A percentile compares a stretch with the other conserved stretches of the same genome.
These are phyloP conservation scores for Sanguinoderma infundibulare DNA, from an alignment of 1,284 basidiomycete genomes.

Conservation along the genomic window DNA sequence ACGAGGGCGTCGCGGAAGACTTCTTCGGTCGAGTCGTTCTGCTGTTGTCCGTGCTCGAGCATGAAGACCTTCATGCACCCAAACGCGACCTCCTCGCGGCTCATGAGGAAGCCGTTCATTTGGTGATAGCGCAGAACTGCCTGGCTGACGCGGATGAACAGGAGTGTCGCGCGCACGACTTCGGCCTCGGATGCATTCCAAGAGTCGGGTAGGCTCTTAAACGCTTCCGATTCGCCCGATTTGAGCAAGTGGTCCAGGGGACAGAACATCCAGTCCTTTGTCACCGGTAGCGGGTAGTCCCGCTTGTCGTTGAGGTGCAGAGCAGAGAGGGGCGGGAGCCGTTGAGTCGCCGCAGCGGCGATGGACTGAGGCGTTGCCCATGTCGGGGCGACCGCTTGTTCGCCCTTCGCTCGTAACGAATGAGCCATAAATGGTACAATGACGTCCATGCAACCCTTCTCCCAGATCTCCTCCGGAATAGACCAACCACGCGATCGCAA, in stretches of 20 bases:
- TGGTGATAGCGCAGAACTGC: slow-evolving; percentile 46
- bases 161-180: slow-evolving; percentile 61
- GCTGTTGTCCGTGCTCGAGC: slow-evolving; percentile 81
- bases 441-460: slow-evolving; percentile 51
- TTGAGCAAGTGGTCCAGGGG: slow-evolving; percentile 85
- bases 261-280: slow-evolving; percentile 73
- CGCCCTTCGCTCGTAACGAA: slow-evolving; percentile 39
- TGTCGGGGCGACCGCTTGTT: slow-evolving; percentile 50
- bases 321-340: slow-evolving; percentile 47
- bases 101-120: slow-evolving; percentile 46
- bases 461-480: slow-evolving; percentile 50
- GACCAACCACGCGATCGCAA: slow-evolving; percentile 40
- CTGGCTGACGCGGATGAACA: slow-evolving; percentile 34
- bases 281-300: slow-evolving; percentile 63
- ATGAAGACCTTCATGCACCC: slow-evolving; percentile 93
- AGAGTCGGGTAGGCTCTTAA: slow-evolving; percentile 67
- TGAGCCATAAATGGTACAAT: slow-evolving; percentile 66
- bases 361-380: slow-evolving; percentile 58
- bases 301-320: slow-evolving; percentile 26
- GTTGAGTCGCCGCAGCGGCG: slow-evolving; percentile 53
- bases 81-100: slow-evolving; percentile 65
- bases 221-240: slow-evolving; percentile 76
- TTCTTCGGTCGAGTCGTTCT: slow-evolving; percentile 60
- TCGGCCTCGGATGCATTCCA: slow-evolving; percentile 88
- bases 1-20: slow-evolving; percentile 75